Evolutionary conservation across 768 basidiomycete species (phyloP).

Genomic region (Cystobasidium tubakii): DNA sequence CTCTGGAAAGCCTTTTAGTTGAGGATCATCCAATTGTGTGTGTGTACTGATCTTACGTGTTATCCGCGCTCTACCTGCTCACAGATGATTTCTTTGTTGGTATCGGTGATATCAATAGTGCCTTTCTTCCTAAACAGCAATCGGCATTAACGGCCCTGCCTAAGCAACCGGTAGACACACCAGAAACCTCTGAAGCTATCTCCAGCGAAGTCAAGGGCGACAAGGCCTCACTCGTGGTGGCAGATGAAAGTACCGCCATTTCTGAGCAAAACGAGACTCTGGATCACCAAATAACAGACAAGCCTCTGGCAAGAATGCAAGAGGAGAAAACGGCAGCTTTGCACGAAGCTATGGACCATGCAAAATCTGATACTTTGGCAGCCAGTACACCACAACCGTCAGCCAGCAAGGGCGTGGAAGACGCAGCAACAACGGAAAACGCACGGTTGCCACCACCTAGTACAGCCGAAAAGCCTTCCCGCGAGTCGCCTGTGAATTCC

Average conservation of each 20-base stretch:
- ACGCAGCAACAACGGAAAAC: constrained; percentile 37
- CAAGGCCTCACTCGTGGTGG: background rate
- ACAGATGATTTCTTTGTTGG: constrained; percentile 95
- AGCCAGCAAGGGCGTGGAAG: background rate
- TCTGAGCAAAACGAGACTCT: constrained; percentile 32
- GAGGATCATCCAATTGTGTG: no score
- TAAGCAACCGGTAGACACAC: constrained; percentile 6
- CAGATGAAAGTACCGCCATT: constrained; percentile 4
- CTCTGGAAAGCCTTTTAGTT: background rate
- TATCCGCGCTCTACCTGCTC: background rate
- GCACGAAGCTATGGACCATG: constrained; percentile 30
- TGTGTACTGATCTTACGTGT: no score
- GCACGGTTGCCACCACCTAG: background rate
- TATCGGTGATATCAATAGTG: constrained; percentile 95
- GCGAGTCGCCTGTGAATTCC: background rate
- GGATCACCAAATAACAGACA: constrained; percentile 47
- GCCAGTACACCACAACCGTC: background rate
- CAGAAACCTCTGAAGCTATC: background rate
- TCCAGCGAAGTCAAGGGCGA: background rate
- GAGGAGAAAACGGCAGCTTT: constrained; percentile 73
- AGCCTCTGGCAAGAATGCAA: constrained; percentile 61
- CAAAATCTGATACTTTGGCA: background rate
- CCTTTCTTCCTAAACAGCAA: constrained; percentile 72
- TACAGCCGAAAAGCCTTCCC: background rate
- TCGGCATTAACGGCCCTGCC: constrained; percentile 52